Evolutionary conservation across 495 filamentous ascomycete genomes (phyloP), one percentile per base, ranked within the genome.

Genomic region (Talaromyces ruber): DNA sequence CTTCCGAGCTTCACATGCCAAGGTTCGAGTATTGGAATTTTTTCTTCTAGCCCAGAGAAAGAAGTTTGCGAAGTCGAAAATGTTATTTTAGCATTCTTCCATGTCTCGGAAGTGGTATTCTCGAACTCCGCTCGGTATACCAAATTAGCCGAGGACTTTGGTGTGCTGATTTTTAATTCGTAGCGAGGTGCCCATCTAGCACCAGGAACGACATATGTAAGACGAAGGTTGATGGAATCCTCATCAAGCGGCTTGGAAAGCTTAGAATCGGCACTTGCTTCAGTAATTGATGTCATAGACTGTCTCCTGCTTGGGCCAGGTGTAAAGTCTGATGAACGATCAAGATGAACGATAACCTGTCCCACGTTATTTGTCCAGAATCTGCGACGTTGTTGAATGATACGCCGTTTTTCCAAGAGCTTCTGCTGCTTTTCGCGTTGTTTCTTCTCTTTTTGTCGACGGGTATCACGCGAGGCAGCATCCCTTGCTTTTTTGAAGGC

Each of bases 11-110:
- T 75, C 58, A 90, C 73, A 56, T 80, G 79, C 88, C 88, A 90
- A 0, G 84, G 75, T 6, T 79, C 68, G 60, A 90, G 74, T 14
- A 68, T 70, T 1, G 88, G 88, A 6, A 84, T 80, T 9, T 70
- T 70, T 54, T 88, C 86, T 24, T 79, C 78, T 6, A 88, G 71
- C 14, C 84, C 82, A 11, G 81, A 78, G 66, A 86, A 89, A 6
- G 79, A 78, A 6, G 87, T 83, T 68, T 89, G 85, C 1, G 86
- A 88, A 0, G 87, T 89, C 8, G 86, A 88, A 29, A 91, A 80
- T 28, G 79, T 81, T 26, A 91, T 72, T 58, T 82, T 83, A 61
- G 84, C 79, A 70, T 88, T 84, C 22, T 76, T 72, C 88, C 88
- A 91, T 11, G 80, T 84, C 71, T 91, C 88, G 0, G 82, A 84